phyloP scores from a whole-genome alignment of 2,329 filamentous ascomycete genomes.

The Monosporascus sp. region DNA sequence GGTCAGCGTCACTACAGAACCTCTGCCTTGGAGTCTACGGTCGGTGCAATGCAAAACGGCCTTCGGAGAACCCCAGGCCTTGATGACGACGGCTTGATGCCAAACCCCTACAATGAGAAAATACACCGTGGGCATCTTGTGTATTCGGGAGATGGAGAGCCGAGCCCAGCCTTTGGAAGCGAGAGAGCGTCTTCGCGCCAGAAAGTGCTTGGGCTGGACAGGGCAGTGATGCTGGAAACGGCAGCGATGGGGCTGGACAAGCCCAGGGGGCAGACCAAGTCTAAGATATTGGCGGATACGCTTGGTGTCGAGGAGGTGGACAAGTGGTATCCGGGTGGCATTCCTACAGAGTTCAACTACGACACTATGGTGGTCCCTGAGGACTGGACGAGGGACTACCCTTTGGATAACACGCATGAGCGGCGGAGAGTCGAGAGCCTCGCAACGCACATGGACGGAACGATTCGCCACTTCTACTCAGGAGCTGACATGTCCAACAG shows the following conservation, averaged over 20 bases:
- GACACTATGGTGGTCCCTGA: slow-evolving; percentile 6
- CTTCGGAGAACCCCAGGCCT: slow-evolving; percentile 19
- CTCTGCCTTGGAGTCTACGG: slow-evolving; percentile 36
- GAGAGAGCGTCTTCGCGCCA: slow-evolving; percentile 7
- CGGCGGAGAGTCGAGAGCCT: slow-evolving; percentile 18
- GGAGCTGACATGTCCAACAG: slow-evolving; percentile 33
- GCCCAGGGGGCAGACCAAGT: slow-evolving; percentile 1
- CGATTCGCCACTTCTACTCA: slow-evolving; percentile 35
- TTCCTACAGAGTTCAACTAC: slow-evolving; percentile 27
- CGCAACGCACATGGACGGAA: slow-evolving; percentile 20
- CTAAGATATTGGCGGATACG: slow-evolving; percentile 25
- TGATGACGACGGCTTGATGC: slow-evolving; percentile 8
- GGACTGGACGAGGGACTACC: slow-evolving; percentile 21
- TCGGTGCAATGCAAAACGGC: slow-evolving; percentile 28
- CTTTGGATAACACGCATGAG: slow-evolving; percentile 11
- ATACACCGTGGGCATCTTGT: slow-evolving; percentile 1
- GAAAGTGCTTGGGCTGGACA: not conserved
- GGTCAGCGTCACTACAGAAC: slow-evolving; percentile 46
- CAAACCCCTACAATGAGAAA: slow-evolving; percentile 7
- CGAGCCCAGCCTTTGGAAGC: slow-evolving; percentile 5
- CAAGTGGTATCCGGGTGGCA: slow-evolving; percentile 26
- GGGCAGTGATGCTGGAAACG: not conserved
- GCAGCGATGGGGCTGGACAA: not conserved
- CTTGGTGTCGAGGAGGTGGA: slow-evolving; percentile 21
- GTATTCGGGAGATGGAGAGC: slow-evolving; percentile 7